Evolutionary conservation across 2,329 filamentous ascomycete species (phyloP), one percentile per base, ranked within the genome.

Genomic region (Phialemoniopsis sp.): DNA sequence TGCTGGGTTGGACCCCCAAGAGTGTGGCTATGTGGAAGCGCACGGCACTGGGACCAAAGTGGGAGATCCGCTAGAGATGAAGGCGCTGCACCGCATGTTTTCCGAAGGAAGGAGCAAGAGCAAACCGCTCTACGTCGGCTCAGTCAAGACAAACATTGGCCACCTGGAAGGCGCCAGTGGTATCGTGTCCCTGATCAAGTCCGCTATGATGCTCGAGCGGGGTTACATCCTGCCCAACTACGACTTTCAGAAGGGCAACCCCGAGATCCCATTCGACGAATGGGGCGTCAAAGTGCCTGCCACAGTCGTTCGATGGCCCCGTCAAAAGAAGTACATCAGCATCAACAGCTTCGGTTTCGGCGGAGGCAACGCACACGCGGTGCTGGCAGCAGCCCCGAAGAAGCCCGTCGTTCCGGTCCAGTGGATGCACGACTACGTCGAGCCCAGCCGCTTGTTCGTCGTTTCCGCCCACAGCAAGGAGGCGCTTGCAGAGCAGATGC

Each of bases 291-390:
- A 43, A 33, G 42, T 49, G 6, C 40, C 38, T 12, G 32, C 26
- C 19, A 45, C 40, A 19, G 15, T 30, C 29, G 40, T 39, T 16
- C 43, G 40, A n/a, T 41, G 42, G 43, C 43, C 47, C 8, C 29
- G 41, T 35, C 19, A 32, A 32, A 38, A 43, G 44, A 38, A 42
- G 37, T 35, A 53, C 49, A 28, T 46, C 16, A 59, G 59, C 39
- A 54, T 68, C 36, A 67, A 66, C 44, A 64, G 59, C 6, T 70
- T 70, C 40, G 68, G 68, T 3, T 70, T 66, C 17, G 67, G 68
- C 13, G 69, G 68, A 30, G 62, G 63, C 13, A 72, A 70, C 42
- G 63, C 60, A 0, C 68, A 73, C 42, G 53, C 56, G 4, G 62
- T 72, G 13, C 43, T 72, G 35, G 57, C 61, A 36, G 38, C 42